Percentiles rank a stretch among this genome's conserved stretches.
Evolutionary conservation across 1,139 yeast species (phyloP).

Genomic region (Yamadazyma taylorii): DNA sequence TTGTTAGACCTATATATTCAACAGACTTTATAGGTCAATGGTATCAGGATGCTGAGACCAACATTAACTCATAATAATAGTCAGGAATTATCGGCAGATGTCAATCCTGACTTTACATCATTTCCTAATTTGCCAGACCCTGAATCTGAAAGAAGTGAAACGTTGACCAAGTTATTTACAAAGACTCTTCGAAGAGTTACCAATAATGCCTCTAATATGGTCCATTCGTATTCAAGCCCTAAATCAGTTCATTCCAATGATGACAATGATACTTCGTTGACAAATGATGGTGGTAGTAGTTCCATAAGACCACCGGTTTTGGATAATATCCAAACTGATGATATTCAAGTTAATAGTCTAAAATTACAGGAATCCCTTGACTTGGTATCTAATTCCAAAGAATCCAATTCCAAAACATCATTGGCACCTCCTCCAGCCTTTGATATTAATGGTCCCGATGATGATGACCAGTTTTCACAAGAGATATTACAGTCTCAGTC

Average conservation of each 20-base stretch:
- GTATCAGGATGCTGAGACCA: neutral
- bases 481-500: no score
- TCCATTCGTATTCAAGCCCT: constrained; percentile 28
- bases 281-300: constrained; percentile 5
- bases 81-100: neutral
- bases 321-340: neutral
- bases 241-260: constrained; percentile 12
- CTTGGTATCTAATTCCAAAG: neutral
- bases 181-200: constrained; percentile 47
- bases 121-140: constrained; percentile 50
- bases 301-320: neutral
- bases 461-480: no score
- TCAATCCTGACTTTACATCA: constrained; percentile 37
- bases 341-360: constrained; percentile 8
- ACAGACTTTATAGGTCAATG: neutral
- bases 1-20: no score
- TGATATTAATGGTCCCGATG: no score
- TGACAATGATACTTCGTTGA: constrained; percentile 3
- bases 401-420: neutral
- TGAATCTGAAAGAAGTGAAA: constrained; percentile 31
- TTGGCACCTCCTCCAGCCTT: constrained; percentile 4
- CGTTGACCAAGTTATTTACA: constrained; percentile 35
- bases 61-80: constrained; percentile 1
- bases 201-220: constrained; percentile 43
- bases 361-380: constrained; percentile 13